A percentile compares a stretch with the other conserved stretches of the same genome.
phyloP scores from a whole-genome alignment of 1,284 basidiomycete species.

The Sporisorium graminicola region DNA sequence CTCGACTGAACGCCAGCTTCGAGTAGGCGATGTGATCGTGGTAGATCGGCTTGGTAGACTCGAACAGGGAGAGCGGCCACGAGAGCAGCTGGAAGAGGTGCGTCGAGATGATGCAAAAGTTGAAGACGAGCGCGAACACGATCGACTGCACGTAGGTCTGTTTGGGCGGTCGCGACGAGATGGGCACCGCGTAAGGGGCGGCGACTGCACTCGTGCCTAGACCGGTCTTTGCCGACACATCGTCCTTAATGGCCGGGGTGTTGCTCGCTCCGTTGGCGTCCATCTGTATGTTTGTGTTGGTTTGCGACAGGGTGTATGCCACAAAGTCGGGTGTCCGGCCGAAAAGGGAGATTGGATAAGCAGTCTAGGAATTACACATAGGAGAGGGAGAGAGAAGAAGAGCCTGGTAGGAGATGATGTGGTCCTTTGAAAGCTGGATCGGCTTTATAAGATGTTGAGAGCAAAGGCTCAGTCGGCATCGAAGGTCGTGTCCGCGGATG shows the following conservation, averaged over 20 bases:
- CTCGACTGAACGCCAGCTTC: conserved; percentile 49
- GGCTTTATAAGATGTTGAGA: too few species aligned
- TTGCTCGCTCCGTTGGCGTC: not conserved
- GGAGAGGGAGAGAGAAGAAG: not conserved
- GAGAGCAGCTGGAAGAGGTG: conserved; percentile 53
- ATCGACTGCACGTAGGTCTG: conserved; percentile 41
- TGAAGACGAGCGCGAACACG: conserved; percentile 56
- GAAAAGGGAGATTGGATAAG: too few species aligned
- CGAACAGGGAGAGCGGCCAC: conserved; percentile 47
- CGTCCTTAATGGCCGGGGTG: not conserved
- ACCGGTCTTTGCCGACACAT: conserved; percentile 36
- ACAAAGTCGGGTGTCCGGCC: not conserved
- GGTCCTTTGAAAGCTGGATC: too few species aligned
- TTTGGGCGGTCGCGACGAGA: conserved; percentile 35
- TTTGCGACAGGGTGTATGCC: not conserved
- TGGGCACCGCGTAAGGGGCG: conserved; percentile 44
- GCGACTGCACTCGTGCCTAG: conserved; percentile 16
- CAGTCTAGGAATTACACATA: not conserved
- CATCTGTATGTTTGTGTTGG: not conserved
- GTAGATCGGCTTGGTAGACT: conserved; percentile 34
- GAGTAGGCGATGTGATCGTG: conserved; percentile 49
- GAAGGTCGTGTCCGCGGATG: not conserved
- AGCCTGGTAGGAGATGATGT: not conserved
- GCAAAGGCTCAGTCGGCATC: not conserved
- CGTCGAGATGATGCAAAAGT: conserved; percentile 48